Base-by-base conservation (phyloP, 2,329 filamentous ascomycete genomes). In the Aureobasidium musti region DNA sequence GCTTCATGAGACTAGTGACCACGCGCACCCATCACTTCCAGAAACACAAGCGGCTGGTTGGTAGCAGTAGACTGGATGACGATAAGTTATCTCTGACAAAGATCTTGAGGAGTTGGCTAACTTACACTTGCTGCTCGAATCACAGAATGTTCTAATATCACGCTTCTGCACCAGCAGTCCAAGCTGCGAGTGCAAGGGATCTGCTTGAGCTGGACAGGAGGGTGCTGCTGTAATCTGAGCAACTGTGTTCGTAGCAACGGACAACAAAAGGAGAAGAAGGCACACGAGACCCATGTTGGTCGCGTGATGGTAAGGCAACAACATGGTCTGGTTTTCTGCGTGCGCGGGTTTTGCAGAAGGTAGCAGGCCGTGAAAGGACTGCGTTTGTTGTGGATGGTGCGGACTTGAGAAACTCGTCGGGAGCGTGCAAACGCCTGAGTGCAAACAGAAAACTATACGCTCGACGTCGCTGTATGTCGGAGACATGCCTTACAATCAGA, bases 381-480 rank as follows among this genome's bases (percentile, higher is more conserved):
- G 43, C 57, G 41, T 50, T 61, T 39, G 57, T 61, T 49, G 57
- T 41, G 35, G 43, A 49, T 50, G n/a, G 14, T 23, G 43, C 21
- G 39, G 57, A 61, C 57, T 50, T 49, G 57, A 35, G 23, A 21
- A 11, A 61, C 30, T 61, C 43, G 57, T 49, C n/a, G 26, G 26
- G 23, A 33, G 26, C 26, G 21, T 59, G 39, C 56, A 35, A 59
- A 59, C 39, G 56, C 56, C 37, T 13, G 17, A n/a, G 41, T 35
- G 56, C 56, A 47, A 59, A 59, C 56, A 59, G 33, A n/a, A n/a
- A n/a, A 59, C 26, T 41, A 59, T 17, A 33, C 37, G 26, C 19
- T 26, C 19, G 26, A 47, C 56, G 26, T 13, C 47, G 11, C 26
- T n/a, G 14, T 5, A 39, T 17, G 35, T 17, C 17, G 13, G 39